Percentiles rank a stretch among this genome's conserved stretches.
These are phyloP conservation scores for Sporothrix protearum DNA, from an alignment of 2,329 filamentous ascomycete genomes.

Conservation along the genomic window DNA sequence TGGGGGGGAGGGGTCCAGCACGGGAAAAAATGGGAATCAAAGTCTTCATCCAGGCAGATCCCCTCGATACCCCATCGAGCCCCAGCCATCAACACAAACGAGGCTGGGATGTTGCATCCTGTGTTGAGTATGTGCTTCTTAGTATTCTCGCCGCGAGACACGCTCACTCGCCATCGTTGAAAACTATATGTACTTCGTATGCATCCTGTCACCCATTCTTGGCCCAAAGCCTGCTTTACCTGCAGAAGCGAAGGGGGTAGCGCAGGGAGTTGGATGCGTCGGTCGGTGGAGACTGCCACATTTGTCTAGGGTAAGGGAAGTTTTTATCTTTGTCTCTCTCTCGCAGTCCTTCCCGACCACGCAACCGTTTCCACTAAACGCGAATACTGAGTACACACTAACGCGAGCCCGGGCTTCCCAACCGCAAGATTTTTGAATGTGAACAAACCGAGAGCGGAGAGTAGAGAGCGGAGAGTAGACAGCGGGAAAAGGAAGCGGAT, in stretches of 20 bases:
- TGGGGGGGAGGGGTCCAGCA: background rate
- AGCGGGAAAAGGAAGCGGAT: background rate
- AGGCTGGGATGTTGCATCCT: background rate
- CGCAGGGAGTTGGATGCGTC: background rate
- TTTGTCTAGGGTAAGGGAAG: background rate
- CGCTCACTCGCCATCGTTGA: background rate
- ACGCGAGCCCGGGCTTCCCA: background rate
- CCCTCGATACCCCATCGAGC: background rate
- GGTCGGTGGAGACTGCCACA: slow-evolving; percentile 1
- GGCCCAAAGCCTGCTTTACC: background rate
- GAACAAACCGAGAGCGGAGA: background rate
- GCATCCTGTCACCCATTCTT: background rate
- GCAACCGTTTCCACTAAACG: background rate
- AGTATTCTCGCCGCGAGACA: background rate
- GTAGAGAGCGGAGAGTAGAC: too few relatives aligned
- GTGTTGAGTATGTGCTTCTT: background rate
- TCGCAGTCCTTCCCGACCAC: background rate
- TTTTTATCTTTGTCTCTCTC: background rate
- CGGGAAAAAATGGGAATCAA: background rate
- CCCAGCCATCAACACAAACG: background rate
- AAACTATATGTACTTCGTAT: too few relatives aligned
- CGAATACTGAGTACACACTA: background rate
- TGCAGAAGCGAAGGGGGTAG: slow-evolving; percentile 7
- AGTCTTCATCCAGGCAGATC: background rate
- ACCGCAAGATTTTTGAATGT: background rate